Base-by-base conservation (phyloP, 177 flowering plant genomes). In the Vitis hybrid region DNA sequence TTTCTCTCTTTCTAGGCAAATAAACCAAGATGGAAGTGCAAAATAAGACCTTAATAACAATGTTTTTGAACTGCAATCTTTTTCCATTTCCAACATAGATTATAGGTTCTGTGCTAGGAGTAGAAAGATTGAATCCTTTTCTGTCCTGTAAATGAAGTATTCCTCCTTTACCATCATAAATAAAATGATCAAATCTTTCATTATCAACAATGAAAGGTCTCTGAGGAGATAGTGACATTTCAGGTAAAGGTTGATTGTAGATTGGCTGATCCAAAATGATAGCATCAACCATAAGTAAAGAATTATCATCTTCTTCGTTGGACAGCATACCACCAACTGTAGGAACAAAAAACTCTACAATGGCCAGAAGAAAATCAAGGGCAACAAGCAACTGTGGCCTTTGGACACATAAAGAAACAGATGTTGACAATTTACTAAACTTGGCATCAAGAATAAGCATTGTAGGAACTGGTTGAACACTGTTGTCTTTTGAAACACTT, bases 331-430 rank as follows among this genome's bases (percentile, higher is more conserved):
- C 59, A 23, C 90, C 82, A 65, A 91, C 80, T 8, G 83, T 67
- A 50, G 99, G 99, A 60, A 91, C 97, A 81, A 95, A 95, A 81
- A 95, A 95, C 80, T 95, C 99, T 61, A 82, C 90, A 56, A 91
- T 84, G 13, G 93, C 98, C 30, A 95, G 83, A 64, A 95, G 77
- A 80, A 95, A 95, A 84, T 95, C 99, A 80, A 95, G 97, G 52
- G 97, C 96, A 72, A 95, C 99, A 65, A 95, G 97, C 77, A 95
- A 72, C 34, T 93, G 98, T 61, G 99, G 99, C 80, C 96, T 88
- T 72, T 95, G 99, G 67, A 95, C 60, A 55, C 88, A 82, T 12
- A 91, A 63, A 56, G 88, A 86, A 54, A 95, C 69, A 70, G 75
- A 78, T 15, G 93, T 88, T n/a, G 82, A 85, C 18, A 64, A 52